Conservation (phyloP, 306 rosid species). For the Prinsepia uniflora region DNA sequence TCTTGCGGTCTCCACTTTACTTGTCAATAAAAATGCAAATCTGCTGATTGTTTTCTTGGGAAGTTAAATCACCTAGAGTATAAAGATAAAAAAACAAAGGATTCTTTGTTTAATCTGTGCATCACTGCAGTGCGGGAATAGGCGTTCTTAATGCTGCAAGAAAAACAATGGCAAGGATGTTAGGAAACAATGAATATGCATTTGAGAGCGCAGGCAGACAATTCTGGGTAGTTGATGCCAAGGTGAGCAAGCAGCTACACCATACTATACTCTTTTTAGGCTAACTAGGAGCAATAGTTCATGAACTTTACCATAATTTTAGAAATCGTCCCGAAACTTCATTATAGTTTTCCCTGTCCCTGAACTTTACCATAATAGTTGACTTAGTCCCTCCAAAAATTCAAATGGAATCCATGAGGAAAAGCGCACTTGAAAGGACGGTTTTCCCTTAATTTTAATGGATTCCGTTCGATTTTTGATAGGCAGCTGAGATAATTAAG, state of each 20-base stretch:
- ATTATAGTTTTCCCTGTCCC: too few relatives aligned
- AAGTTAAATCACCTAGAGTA: slow-evolving; percentile 7
- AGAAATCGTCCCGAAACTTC: too few relatives aligned
- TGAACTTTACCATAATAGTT: too few relatives aligned
- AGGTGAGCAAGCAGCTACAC: slow-evolving; percentile 44
- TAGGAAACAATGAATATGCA: slow-evolving; percentile 87
- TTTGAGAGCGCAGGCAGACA: slow-evolving; percentile 84
- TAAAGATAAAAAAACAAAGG: slow-evolving; percentile 7
- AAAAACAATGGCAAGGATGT: slow-evolving; percentile 98
- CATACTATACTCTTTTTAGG: neutral
- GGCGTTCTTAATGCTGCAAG: slow-evolving; percentile 91
- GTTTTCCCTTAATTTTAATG: too few relatives aligned
- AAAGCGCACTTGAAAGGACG: too few relatives aligned
- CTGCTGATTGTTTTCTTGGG: neutral
- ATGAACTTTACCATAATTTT: too few relatives aligned
- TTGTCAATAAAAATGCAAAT: neutral
- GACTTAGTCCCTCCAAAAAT: too few relatives aligned
- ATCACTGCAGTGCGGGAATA: slow-evolving; percentile 86
- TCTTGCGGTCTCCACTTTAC: neutral
- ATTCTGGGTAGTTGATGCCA: slow-evolving; percentile 97
- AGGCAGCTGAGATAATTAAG: slow-evolving; percentile 8
- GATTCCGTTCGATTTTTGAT: too few relatives aligned
- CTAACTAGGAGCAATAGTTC: too few relatives aligned
- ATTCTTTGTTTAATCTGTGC: slow-evolving; percentile 30
- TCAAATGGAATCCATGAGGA: too few relatives aligned